Conservation (phyloP, 306 rosid species). For the Fragaria iinumae region DNA sequence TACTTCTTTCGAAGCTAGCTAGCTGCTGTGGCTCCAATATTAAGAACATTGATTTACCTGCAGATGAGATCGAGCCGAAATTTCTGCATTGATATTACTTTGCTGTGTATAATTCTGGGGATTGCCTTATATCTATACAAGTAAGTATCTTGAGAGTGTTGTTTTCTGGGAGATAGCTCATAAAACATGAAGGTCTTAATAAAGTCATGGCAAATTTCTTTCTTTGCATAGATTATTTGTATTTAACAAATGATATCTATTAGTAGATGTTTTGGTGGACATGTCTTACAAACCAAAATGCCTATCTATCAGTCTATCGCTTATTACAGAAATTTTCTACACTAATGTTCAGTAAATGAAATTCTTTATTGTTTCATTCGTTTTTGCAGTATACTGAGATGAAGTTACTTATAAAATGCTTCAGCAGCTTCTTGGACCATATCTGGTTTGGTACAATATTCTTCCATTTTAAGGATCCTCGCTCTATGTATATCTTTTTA, state of each 20-base stretch:
- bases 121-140: slow-evolving; percentile 62
- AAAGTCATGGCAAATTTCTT: not conserved
- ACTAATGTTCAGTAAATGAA: not conserved
- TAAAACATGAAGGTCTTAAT: not conserved
- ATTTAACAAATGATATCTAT: no score
- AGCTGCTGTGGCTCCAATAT: slow-evolving; percentile 18
- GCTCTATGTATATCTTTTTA: not conserved
- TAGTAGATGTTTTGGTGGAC: not conserved
- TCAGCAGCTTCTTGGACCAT: slow-evolving; percentile 17
- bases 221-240: not conserved
- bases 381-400: slow-evolving; percentile 54
- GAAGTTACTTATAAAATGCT: slow-evolving; percentile 31
- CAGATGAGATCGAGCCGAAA: slow-evolving; percentile 89
- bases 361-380: not conserved
- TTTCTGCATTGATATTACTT: slow-evolving; percentile 80
- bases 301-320: not conserved
- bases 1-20: not conserved
- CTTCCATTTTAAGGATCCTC: slow-evolving; percentile 11
- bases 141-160: slow-evolving; percentile 33
- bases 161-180: no score
- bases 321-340: not conserved
- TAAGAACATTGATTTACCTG: slow-evolving; percentile 24
- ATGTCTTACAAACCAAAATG: not conserved
- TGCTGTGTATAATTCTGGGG: slow-evolving; percentile 77
- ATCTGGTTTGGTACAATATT: slow-evolving; percentile 25